phyloP scores from a whole-genome alignment of 257 asterid species.

The Cruciata laevipes region DNA sequence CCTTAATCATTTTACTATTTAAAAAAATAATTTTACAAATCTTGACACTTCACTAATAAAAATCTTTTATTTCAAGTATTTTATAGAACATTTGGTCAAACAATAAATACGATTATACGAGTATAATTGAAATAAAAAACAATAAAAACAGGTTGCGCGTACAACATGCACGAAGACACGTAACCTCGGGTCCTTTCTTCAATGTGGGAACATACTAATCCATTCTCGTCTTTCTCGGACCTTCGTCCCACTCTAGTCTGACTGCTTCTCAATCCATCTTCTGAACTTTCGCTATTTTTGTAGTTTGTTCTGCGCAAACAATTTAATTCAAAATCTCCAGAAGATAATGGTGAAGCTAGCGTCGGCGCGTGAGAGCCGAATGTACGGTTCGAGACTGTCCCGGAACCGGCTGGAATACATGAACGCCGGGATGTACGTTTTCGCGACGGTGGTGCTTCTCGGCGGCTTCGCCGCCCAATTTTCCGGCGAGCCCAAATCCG shows the following conservation, averaged over 20 bases:
- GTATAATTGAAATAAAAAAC: neutral
- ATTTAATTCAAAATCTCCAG: neutral
- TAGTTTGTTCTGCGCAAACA: neutral
- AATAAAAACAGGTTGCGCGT: neutral
- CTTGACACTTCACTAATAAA: too few relatives aligned
- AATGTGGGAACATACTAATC: neutral
- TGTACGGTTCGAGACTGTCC: conserved; percentile 62
- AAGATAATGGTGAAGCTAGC: conserved; percentile 68
- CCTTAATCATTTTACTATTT: too few relatives aligned
- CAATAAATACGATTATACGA: too few relatives aligned
- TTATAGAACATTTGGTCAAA: too few relatives aligned
- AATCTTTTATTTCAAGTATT: too few relatives aligned
- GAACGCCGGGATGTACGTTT: conserved; percentile 75
- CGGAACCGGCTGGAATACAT: conserved; percentile 67
- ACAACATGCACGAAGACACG: conserved; percentile 38
- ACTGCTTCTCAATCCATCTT: conserved; percentile 4
- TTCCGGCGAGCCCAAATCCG: conserved; percentile 56
- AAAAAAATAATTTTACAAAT: too few relatives aligned
- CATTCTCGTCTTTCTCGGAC: neutral
- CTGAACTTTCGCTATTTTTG: neutral
- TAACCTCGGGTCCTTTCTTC: conserved; percentile 6
- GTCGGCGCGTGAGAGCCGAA: conserved; percentile 69
- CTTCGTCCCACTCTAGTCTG: neutral
- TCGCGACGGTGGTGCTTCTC: conserved; percentile 53
- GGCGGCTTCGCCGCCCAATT: conserved; percentile 65